Conservation (phyloP, 2,329 filamentous ascomycete genomes). For the Epichloe scottii region DNA sequence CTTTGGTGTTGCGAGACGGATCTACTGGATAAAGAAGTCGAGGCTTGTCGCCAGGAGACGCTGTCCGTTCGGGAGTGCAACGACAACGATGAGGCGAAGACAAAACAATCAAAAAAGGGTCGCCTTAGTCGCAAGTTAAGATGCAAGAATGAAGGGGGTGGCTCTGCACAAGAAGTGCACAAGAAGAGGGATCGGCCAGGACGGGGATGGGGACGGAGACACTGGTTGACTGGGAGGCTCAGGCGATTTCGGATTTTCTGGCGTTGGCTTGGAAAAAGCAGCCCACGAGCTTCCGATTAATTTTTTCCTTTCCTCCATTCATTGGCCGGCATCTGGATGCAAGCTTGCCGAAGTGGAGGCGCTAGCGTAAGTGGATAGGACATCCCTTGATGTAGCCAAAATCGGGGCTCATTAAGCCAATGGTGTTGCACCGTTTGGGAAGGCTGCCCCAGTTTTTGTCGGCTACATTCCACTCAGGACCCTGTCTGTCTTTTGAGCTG, state of each 20-base stretch:
- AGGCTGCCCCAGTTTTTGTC: background rate
- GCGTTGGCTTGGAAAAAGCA: slow-evolving; percentile 15
- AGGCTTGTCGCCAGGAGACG: background rate
- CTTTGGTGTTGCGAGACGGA: background rate
- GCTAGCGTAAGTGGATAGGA: slow-evolving; percentile 20
- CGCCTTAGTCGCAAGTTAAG: background rate
- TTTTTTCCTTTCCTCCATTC: slow-evolving; percentile 24
- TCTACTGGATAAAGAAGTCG: background rate
- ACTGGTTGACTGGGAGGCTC: slow-evolving; percentile 6
- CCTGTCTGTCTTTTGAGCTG: background rate
- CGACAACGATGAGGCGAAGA: background rate
- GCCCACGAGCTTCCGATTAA: slow-evolving; percentile 22
- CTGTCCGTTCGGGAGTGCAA: background rate
- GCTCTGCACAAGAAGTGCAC: background rate
- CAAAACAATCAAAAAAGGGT: background rate
- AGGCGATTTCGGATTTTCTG: slow-evolving; percentile 13
- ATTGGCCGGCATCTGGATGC: slow-evolving; percentile 23
- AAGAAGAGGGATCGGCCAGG: slow-evolving; percentile 3
- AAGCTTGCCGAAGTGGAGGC: slow-evolving; percentile 23
- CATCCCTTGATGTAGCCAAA: slow-evolving; percentile 8
- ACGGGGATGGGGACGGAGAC: slow-evolving; percentile 9
- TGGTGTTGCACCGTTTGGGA: background rate
- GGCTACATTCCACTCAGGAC: slow-evolving; percentile 6
- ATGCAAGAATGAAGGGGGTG: background rate
- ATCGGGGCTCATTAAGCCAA: slow-evolving; percentile 6